Conservation (phyloP, 345 rosid species). For the Dimocarpus longan region DNA sequence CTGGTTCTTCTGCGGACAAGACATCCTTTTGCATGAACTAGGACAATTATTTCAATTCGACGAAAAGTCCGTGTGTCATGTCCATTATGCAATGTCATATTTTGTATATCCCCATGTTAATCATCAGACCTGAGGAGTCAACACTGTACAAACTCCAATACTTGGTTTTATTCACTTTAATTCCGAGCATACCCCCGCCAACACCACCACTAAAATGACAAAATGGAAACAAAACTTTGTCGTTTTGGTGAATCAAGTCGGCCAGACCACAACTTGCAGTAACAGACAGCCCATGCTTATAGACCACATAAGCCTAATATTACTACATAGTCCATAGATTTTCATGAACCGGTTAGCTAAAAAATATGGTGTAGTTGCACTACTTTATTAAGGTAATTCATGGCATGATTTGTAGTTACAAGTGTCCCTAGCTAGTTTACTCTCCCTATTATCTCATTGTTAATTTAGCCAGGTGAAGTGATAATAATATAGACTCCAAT, state of each 20-base stretch:
- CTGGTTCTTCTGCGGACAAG: background rate
- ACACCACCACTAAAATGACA: background rate
- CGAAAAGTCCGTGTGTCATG: background rate
- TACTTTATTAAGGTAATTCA: background rate
- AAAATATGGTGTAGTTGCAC: background rate
- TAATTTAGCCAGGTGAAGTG: conserved; percentile 5
- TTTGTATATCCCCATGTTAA: background rate
- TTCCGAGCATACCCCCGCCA: background rate
- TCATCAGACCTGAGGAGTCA: background rate
- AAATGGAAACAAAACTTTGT: background rate
- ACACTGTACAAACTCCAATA: background rate
- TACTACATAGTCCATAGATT: background rate
- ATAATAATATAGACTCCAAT: conserved; percentile 2
- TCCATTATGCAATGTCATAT: background rate
- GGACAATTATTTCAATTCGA: background rate
- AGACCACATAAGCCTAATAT: background rate
- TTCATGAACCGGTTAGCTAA: conserved; percentile 8
- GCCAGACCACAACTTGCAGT: background rate
- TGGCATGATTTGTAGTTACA: background rate
- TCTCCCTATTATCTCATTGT: background rate
- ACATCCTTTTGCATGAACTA: background rate
- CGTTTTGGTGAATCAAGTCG: background rate
- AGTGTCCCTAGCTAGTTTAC: background rate
- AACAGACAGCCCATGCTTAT: background rate
- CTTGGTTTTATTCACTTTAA: background rate